Evolutionary conservation across 2,329 filamentous ascomycete species (phyloP).

Genomic region (Macrophomina phaseolina): DNA sequence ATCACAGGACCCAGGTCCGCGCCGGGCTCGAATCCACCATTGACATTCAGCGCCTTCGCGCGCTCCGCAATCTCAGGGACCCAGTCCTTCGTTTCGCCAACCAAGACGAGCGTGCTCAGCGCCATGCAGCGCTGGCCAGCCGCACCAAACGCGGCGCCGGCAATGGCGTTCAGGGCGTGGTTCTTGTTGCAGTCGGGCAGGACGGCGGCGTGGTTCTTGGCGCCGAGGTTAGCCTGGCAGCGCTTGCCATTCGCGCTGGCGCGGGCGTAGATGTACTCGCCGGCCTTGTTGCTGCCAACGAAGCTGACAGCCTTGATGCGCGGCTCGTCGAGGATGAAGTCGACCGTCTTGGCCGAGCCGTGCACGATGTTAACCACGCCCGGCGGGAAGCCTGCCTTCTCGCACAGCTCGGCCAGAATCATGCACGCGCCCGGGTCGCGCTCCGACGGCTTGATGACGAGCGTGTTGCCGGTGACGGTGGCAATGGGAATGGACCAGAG

Average conservation of each 20-base stretch:
- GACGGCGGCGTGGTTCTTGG: slow-evolving; percentile 87
- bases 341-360: slow-evolving; percentile 78
- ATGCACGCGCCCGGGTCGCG: slow-evolving; percentile 83
- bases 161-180: slow-evolving; percentile 82
- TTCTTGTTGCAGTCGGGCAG: slow-evolving; percentile 90
- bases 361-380: slow-evolving; percentile 86
- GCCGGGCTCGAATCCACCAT: slow-evolving; percentile 81
- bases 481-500: slow-evolving; percentile 90
- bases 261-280: slow-evolving; percentile 82
- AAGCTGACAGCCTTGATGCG: slow-evolving; percentile 87
- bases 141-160: slow-evolving; percentile 83
- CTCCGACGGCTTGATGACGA: slow-evolving; percentile 86
- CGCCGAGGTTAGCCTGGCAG: slow-evolving; percentile 84
- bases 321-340: slow-evolving; percentile 86
- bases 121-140: slow-evolving; percentile 89
- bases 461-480: slow-evolving; percentile 81
- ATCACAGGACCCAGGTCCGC: slow-evolving; percentile 85
- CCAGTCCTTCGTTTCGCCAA: slow-evolving; percentile 86
- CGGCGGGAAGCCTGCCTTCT: slow-evolving; percentile 80
- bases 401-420: slow-evolving; percentile 80
- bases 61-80: slow-evolving; percentile 77
- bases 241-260: slow-evolving; percentile 86
- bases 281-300: slow-evolving; percentile 85
- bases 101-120: slow-evolving; percentile 79
- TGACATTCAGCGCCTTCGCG: slow-evolving; percentile 73